Base-by-base conservation (phyloP, 192 early-diverging fungal species). In the Coemansia sp. region DNA sequence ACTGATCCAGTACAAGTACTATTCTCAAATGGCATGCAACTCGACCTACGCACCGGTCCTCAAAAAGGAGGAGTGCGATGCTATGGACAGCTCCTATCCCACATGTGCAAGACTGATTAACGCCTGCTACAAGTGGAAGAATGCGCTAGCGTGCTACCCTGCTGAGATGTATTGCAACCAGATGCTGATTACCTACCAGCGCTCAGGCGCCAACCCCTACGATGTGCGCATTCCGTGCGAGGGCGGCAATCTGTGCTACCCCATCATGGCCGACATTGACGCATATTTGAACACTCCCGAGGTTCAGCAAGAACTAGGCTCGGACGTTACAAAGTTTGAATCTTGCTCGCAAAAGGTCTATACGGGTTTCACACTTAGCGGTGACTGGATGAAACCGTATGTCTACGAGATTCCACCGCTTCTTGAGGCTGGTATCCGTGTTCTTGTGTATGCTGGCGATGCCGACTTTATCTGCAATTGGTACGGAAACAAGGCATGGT, bases 391-490 rank as follows among this genome's bases (percentile, higher is more conserved):
- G 90, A 83, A 84, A 57, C 93, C 93, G 19, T 94, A 85, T 62
- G 82, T 84, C 30, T 58, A 48, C 11, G 81, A 83, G 62, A 64
- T 91, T 9, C 85, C 86, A 25, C 82, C 80, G 19, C 66, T 96
- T 55, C 85, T 97, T 30, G 89, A 86, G 42, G 85, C 82, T 55
- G 89, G 89, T 33, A 82, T 96, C 62, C 86, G 87, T 23, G 82
- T 96, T 11, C 66, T 98, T 38, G 81, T 98, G 22, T 96, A 95
- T 73, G 89, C 90, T 57, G 95, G 96, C 37, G 93, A 96, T 56
- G 90, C 90, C 3, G 93, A 96, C 74, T 96, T 85, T 69, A 94
- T 94, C 60, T 95, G 93, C 85, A 93, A 93, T 77, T 92, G 87
- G 85, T 81, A 85, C 41, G 87, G 81, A 54, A 96, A 96, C 84